Percentiles rank a stretch among this genome's conserved stretches.
Evolutionary conservation across 2,329 filamentous ascomycete genomes (phyloP).

Genomic region (Cladosporium oxysporum): DNA sequence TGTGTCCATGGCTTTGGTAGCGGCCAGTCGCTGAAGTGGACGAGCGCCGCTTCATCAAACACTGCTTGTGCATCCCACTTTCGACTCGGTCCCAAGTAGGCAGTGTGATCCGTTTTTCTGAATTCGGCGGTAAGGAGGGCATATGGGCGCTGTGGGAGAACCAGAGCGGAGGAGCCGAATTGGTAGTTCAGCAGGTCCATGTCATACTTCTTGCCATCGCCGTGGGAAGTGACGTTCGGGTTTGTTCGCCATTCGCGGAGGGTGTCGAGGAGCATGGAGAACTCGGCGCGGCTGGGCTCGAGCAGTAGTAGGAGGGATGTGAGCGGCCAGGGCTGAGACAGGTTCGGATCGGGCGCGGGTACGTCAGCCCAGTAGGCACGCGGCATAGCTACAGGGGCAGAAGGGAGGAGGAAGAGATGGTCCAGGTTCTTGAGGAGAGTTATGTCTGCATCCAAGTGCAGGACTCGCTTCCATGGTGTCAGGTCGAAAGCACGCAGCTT

Average conservation of each 20-base stretch:
- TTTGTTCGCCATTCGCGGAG: slow-evolving; percentile 38
- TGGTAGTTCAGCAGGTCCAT: slow-evolving; percentile 66
- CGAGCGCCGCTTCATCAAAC: slow-evolving; percentile 61
- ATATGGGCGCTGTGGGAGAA: slow-evolving; percentile 64
- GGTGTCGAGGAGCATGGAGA: slow-evolving; percentile 43
- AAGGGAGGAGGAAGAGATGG: slow-evolving; percentile 67
- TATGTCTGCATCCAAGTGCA: slow-evolving; percentile 64
- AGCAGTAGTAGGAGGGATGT: slow-evolving; percentile 65
- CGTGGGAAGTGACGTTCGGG: slow-evolving; percentile 43
- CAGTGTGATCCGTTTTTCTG: slow-evolving; percentile 50
- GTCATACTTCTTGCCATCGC: slow-evolving; percentile 44
- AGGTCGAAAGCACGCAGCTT: slow-evolving; percentile 70
- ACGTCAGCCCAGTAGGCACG: slow-evolving; percentile 63
- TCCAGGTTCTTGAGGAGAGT: slow-evolving; percentile 63
- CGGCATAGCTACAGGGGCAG: slow-evolving; percentile 63
- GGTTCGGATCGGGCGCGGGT: slow-evolving; percentile 4
- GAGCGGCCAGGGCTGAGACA: slow-evolving; percentile 46
- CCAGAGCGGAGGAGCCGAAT: slow-evolving; percentile 58
- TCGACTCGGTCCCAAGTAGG: slow-evolving; percentile 48
- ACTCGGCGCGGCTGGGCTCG: slow-evolving; percentile 58
- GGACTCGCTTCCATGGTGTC: slow-evolving; percentile 60
- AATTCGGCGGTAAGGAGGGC: slow-evolving; percentile 64
- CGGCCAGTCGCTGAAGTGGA: slow-evolving; percentile 72
- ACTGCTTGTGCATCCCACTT: slow-evolving; percentile 59
- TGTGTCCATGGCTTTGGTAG: slow-evolving; percentile 64